Evolutionary conservation across 345 rosid genomes (phyloP).

Genomic region (Rhodamnia argentea): DNA sequence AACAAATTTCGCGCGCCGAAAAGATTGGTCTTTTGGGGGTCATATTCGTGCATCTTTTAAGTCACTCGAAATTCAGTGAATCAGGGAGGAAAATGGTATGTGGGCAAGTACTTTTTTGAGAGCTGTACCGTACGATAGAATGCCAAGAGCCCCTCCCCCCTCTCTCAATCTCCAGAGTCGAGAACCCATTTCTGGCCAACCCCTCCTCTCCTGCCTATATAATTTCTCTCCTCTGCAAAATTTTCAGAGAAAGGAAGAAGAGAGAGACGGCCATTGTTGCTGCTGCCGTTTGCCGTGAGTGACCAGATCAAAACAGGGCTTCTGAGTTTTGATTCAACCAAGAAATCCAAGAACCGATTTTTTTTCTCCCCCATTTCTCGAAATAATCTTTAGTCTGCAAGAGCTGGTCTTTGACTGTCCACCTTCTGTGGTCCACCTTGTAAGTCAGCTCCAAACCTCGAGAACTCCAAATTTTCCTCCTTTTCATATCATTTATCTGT

Average conservation of each 20-base stretch:
- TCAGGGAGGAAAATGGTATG: not conserved
- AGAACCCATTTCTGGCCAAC: not conserved
- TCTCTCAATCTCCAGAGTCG: not conserved
- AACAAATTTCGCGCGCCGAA: not conserved
- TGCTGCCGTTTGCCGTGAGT: not conserved
- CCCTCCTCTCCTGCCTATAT: not conserved
- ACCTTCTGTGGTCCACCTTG: not conserved
- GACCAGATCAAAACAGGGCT: not conserved
- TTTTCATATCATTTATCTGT: not conserved
- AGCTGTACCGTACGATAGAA: not conserved
- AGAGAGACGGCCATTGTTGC: not conserved
- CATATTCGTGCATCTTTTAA: not conserved
- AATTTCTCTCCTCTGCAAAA: not conserved
- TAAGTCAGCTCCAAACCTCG: not conserved
- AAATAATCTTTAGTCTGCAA: not conserved
- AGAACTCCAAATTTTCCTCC: not conserved
- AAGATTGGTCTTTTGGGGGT: not conserved
- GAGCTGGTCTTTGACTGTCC: not conserved
- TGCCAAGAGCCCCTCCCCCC: not conserved
- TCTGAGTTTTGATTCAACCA: not conserved
- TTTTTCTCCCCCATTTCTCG: not conserved
- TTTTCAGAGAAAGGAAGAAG: not conserved
- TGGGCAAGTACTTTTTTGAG: not conserved
- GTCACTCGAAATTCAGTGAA: not conserved
- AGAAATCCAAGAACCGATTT: not conserved